Percentiles rank a stretch among this genome's conserved stretches.
Conservation (phyloP, 2,329 filamentous ascomycete species). For the Colletotrichum liriopes region DNA sequence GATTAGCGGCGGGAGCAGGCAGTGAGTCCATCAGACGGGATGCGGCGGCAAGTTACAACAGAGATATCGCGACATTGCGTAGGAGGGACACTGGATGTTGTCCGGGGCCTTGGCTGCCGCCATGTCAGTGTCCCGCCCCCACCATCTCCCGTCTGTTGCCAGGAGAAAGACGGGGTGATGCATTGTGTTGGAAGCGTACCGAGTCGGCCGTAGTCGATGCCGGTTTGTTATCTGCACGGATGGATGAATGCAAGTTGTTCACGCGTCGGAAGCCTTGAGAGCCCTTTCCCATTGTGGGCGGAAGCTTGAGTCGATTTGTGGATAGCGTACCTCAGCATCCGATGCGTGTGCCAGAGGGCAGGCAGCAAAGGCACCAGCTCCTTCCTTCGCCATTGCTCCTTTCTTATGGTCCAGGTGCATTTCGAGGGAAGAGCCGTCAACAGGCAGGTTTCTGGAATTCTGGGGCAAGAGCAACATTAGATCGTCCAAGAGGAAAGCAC, state of each 20-base stretch:
- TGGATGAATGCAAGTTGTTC: not conserved
- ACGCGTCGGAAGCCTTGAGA: not conserved
- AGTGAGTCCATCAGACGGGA: not conserved
- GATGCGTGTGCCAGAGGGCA: not conserved
- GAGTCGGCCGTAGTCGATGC: not conserved
- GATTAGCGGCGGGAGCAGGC: slow-evolving; percentile 9
- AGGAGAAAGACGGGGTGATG: no score
- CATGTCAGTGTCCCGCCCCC: not conserved
- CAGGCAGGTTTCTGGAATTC: no score
- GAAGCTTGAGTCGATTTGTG: not conserved
- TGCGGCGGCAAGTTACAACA: not conserved
- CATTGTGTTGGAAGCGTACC: not conserved
- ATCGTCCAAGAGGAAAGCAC: no score
- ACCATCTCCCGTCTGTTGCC: no score
- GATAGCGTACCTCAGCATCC: not conserved
- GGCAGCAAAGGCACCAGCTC: not conserved
- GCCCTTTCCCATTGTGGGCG: not conserved
- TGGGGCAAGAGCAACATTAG: no score
- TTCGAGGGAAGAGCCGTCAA: no score
- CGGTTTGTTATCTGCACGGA: not conserved
- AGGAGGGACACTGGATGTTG: not conserved
- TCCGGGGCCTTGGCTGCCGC: not conserved
- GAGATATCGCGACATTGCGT: slow-evolving; percentile 5
- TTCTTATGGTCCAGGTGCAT: no score
- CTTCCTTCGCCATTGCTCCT: not conserved